Conservation (phyloP, 805 yeast species). For the Suhomyces tanzawaensis region DNA sequence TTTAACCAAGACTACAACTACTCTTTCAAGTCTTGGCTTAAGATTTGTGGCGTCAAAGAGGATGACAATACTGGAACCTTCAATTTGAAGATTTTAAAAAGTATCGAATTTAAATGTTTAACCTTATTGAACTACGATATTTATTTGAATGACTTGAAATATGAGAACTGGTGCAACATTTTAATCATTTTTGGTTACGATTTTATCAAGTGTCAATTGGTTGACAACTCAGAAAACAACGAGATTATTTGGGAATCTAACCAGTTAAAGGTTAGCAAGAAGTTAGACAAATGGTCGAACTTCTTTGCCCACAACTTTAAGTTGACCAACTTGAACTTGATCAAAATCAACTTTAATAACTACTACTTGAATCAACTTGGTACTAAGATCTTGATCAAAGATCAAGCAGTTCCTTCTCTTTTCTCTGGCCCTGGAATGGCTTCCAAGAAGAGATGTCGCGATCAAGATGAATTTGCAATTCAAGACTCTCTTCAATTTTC, state of each 20-base stretch:
- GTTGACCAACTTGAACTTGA: conserved; percentile 19
- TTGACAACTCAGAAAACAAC: conserved; percentile 16
- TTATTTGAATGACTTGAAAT: conserved; percentile 48
- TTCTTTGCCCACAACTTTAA: conserved; percentile 24
- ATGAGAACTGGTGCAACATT: conserved; percentile 47
- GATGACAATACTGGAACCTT: conserved; percentile 26
- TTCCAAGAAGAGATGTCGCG: conserved; percentile 10
- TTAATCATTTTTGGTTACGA: conserved; percentile 43
- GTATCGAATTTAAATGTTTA: conserved; percentile 54
- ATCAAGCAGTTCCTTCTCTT: conserved; percentile 8
- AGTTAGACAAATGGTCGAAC: conserved; percentile 27
- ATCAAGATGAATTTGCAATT: conserved; percentile 4
- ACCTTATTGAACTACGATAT: conserved; percentile 54
- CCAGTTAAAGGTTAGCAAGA: conserved; percentile 15
- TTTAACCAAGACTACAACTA: conserved; percentile 72
- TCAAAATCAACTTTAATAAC: conserved; percentile 24
- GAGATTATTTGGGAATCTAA: conserved; percentile 27
- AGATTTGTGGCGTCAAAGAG: conserved; percentile 57
- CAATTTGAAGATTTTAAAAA: conserved; percentile 45
- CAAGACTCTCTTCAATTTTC: neutral
- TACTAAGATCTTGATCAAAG: conserved; percentile 24
- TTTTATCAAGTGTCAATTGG: conserved; percentile 36
- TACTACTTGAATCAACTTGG: conserved; percentile 32
- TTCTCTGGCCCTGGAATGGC: conserved; percentile 1
- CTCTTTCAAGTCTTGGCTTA: conserved; percentile 68